Base-by-base conservation (phyloP, 495 filamentous ascomycete genomes). In the Xylaria bambusicola region DNA sequence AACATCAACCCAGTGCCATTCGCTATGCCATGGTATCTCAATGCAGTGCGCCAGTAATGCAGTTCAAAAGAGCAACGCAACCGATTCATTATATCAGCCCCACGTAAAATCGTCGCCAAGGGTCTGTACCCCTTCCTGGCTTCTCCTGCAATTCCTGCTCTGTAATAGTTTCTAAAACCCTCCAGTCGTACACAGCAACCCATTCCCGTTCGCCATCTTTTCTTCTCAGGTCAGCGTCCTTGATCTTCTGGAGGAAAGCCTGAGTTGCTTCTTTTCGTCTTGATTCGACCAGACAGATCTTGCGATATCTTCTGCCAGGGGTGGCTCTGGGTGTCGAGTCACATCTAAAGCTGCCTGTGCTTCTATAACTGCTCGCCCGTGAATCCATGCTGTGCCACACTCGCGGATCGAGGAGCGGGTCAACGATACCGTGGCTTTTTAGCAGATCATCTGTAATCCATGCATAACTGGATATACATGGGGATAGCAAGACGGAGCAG, bases 141-240 rank as follows among this genome's bases (percentile, higher is more conserved):
- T 21, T 18, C 20, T 44, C 60, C 15, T 50, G 41, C 21, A 49
- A 44, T 49, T 84, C 79, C 17, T 72, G 65, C 47, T 71, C 69
- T 2, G 65, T 68, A 23, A 82, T 61, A 0, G 61, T 66, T 64
- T 82, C 75, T 8, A 84, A 53, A 1, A 80, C 68, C 13, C 76
- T 64, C 81, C 81, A 84, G 60, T 84, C 80, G 47, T 75, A 84
- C 0, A 80, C 69, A 1, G 66, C 61, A 0, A 81, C 68, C 65
- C 73, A 77, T 52, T 73, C 71, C 26, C 71, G 68, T 23, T 67
- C 66, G 9, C 74, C 71, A 5, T 68, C 71, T 27, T 52, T 63
- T 20, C 59, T 68, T 60, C 45, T 73, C n/a, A 78, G 56, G 21
- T 63, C 61, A 0, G 69, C 67, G 3, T 61, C 70, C 44, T 66